These are phyloP conservation scores for Cryptomeria japonica DNA, from an alignment of 75 land plant species.

Conservation along the genomic window DNA sequence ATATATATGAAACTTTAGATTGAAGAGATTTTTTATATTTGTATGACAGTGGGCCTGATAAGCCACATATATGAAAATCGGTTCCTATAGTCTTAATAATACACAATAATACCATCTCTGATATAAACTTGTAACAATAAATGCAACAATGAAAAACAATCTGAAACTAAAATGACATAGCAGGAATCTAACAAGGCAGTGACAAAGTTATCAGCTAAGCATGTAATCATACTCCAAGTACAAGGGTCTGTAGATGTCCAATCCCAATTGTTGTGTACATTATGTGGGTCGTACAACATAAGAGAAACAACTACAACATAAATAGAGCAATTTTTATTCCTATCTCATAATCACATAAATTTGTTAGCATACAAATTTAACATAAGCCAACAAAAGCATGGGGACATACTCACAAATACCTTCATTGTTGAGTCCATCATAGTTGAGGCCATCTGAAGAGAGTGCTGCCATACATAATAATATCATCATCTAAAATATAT, in stretches of 20 bases:
- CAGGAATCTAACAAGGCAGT: conserved; percentile 41
- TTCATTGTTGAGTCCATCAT: too few species aligned
- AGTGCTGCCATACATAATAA: conserved; percentile 16
- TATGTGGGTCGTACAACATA: conserved; percentile 43
- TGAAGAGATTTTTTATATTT: too few species aligned
- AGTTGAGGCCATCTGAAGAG: conserved; percentile 42
- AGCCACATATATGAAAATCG: background rate
- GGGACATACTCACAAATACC: conserved; percentile 15
- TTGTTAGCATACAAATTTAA: too few species aligned
- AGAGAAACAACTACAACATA: conserved; percentile 34
- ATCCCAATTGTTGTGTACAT: conserved; percentile 64
- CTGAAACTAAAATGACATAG: background rate
- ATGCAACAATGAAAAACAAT: background rate
- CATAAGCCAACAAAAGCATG: background rate
- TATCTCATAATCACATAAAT: background rate
- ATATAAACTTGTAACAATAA: background rate
- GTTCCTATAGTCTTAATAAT: background rate
- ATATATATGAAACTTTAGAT: too few species aligned
- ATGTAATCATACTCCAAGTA: conserved; percentile 60
- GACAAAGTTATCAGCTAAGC: conserved; percentile 43
- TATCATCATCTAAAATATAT: background rate
- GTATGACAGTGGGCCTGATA: conserved; percentile 64
- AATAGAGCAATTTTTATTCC: background rate
- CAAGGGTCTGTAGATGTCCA: conserved; percentile 64
- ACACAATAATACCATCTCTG: background rate